Evolutionary conservation across 768 basidiomycete genomes (phyloP).

Genomic region (Lentinula detonsa): DNA sequence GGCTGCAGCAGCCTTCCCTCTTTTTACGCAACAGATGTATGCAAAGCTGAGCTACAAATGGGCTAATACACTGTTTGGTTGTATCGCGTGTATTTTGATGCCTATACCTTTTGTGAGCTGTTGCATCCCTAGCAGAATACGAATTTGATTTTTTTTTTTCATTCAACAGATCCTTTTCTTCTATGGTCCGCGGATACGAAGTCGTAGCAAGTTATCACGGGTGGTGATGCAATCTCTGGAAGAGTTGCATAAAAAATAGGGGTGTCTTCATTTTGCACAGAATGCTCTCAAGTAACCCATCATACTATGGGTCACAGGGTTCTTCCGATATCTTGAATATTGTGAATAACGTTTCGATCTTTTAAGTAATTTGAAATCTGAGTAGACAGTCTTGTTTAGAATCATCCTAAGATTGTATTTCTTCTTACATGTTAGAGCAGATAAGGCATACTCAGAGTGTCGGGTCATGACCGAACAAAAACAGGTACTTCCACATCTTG

Average conservation of each 20-base stretch:
- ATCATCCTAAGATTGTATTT: too few species aligned
- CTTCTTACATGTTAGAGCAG: too few species aligned
- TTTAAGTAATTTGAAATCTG: too few species aligned
- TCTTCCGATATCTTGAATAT: too few species aligned
- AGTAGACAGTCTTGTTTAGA: too few species aligned
- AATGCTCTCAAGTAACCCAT: too few species aligned
- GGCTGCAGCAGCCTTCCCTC: constrained; percentile 46
- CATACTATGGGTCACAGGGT: too few species aligned
- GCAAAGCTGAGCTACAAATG: constrained; percentile 48
- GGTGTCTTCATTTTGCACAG: background rate
- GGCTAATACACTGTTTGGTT: constrained; percentile 53
- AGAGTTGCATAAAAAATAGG: background rate
- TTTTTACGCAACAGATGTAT: constrained; percentile 61
- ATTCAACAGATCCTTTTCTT: constrained; percentile 31
- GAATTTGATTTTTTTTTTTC: constrained; percentile 1
- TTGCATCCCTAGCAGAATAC: background rate
- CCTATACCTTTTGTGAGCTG: constrained; percentile 52
- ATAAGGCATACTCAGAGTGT: too few species aligned
- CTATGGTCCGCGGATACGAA: constrained; percentile 34
- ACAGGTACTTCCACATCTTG: too few species aligned
- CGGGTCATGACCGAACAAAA: too few species aligned
- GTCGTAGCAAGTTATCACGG: constrained; percentile 33
- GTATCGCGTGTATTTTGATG: constrained; percentile 46
- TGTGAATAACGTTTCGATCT: too few species aligned
- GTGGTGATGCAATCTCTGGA: constrained; percentile 21